These are phyloP conservation scores for Yarrowia sp. DNA, from an alignment of 805 yeast genomes.

Conservation along the genomic window DNA sequence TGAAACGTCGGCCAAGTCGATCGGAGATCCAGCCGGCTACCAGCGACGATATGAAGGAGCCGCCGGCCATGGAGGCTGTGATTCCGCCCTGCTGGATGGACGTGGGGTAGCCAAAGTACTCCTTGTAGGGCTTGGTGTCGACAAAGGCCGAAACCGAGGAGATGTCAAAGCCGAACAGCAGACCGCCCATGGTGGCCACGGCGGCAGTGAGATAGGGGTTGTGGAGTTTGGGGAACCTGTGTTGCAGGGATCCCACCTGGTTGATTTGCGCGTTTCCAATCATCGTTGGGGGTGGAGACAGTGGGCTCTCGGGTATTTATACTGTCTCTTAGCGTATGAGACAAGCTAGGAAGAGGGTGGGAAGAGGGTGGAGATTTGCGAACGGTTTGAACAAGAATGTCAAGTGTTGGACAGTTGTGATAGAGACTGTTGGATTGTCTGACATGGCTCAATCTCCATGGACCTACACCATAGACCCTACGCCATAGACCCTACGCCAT, in stretches of 20 bases:
- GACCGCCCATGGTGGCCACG: slow-evolving; percentile 70
- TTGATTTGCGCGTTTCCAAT: slow-evolving; percentile 11
- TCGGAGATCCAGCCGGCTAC: slow-evolving; percentile 61
- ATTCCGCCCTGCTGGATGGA: slow-evolving; percentile 72
- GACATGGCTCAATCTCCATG: too few relatives aligned
- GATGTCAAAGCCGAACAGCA: slow-evolving; percentile 79
- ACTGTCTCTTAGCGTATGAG: slow-evolving; percentile 5
- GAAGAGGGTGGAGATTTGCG: not conserved
- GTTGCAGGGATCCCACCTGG: slow-evolving; percentile 6
- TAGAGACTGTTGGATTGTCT: too few relatives aligned
- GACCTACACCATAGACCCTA: too few relatives aligned
- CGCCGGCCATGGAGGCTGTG: slow-evolving; percentile 80
- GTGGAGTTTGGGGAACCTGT: slow-evolving; percentile 49
- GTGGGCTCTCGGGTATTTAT: slow-evolving; percentile 8
- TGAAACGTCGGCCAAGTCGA: slow-evolving; percentile 61
- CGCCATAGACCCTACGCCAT: not conserved
- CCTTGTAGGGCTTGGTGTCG: slow-evolving; percentile 56
- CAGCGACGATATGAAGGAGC: slow-evolving; percentile 77
- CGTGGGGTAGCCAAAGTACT: slow-evolving; percentile 61
- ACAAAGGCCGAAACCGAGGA: slow-evolving; percentile 79
- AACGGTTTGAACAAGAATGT: not conserved
- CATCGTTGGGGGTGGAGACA: not conserved
- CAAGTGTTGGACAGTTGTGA: too few relatives aligned
- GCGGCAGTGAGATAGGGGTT: slow-evolving; percentile 64
- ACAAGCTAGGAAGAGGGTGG: not conserved